Evolutionary conservation across 2,329 filamentous ascomycete genomes (phyloP).

Genomic region (Dactylellina parvicollis): DNA sequence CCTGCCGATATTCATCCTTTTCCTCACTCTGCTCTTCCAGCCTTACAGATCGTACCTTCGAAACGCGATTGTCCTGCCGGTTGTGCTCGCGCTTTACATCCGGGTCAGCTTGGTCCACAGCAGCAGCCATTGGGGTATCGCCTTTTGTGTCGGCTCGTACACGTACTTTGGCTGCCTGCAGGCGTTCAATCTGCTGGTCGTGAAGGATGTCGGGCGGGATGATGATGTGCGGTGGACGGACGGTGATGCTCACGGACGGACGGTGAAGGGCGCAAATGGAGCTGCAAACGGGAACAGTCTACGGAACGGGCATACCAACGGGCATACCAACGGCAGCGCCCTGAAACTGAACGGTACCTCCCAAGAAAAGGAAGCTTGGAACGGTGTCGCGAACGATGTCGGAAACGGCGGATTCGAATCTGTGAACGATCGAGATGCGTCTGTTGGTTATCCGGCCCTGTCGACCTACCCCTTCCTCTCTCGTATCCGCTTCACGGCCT

Average conservation of each 20-base stretch:
- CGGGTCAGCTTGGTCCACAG: slow-evolving; percentile 27
- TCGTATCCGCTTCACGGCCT: slow-evolving; percentile 40
- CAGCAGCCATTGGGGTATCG: slow-evolving; percentile 50
- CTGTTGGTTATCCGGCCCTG: slow-evolving; percentile 30
- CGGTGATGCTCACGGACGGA: slow-evolving; percentile 22
- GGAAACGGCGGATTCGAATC: slow-evolving; percentile 9
- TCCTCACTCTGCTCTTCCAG: slow-evolving; percentile 30
- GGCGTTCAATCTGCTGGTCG: slow-evolving; percentile 43
- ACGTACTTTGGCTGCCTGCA: slow-evolving; percentile 42
- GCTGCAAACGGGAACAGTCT: background rate
- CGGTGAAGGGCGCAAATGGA: background rate
- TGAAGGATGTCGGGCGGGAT: slow-evolving; percentile 46
- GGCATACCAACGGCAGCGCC: slow-evolving; percentile 4
- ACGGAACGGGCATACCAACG: background rate
- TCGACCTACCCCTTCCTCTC: slow-evolving; percentile 23
- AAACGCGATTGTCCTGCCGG: slow-evolving; percentile 41
- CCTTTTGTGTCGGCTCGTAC: slow-evolving; percentile 44
- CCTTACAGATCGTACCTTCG: slow-evolving; percentile 35
- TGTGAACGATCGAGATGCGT: background rate
- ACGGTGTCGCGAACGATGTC: slow-evolving; percentile 22
- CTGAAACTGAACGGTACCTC: background rate
- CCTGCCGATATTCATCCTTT: slow-evolving; percentile 27
- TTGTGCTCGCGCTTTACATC: slow-evolving; percentile 36
- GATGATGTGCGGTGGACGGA: slow-evolving; percentile 26
- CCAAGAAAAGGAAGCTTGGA: background rate